phyloP scores from a whole-genome alignment of 495 filamentous ascomycete genomes.

The Usnea hakonensis region DNA sequence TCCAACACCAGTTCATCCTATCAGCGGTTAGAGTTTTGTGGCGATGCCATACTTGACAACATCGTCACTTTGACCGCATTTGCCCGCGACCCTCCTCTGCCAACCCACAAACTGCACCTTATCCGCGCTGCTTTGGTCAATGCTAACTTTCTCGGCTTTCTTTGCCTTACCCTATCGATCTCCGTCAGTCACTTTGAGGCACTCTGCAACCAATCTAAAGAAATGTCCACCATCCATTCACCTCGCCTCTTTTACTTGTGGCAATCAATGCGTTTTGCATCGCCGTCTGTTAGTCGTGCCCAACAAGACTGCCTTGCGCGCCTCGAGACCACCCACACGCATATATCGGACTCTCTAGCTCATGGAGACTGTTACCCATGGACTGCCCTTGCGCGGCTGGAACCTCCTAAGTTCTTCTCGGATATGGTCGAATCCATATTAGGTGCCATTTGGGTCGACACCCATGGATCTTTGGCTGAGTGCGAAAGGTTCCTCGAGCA shows the following conservation, averaged over 20 bases:
- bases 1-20: conserved; percentile 49
- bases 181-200: conserved; percentile 20
- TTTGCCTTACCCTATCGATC: conserved; percentile 49
- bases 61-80: conserved; percentile 55
- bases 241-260: conserved; percentile 42
- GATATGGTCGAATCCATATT: conserved; percentile 77
- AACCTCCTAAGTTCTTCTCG: conserved; percentile 72
- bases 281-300: conserved; percentile 33
- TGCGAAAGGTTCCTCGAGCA: conserved; percentile 53
- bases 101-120: conserved; percentile 60
- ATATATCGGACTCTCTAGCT: conserved; percentile 44
- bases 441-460: conserved; percentile 83
- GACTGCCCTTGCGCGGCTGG: conserved; percentile 56
- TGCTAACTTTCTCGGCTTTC: conserved; percentile 78
- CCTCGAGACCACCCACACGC: conserved; percentile 40
- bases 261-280: conserved; percentile 59
- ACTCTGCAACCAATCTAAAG: conserved; percentile 18
- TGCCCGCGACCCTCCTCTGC: conserved; percentile 38
- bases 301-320: conserved; percentile 40
- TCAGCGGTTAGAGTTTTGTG: conserved; percentile 85
- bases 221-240: conserved; percentile 14
- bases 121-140: conserved; percentile 74
- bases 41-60: conserved; percentile 79
- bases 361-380: conserved; percentile 59
- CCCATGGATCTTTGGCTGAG: conserved; percentile 45